Percentiles rank a stretch among this genome's conserved stretches.
These are phyloP conservation scores for Litchi chinensis DNA, from an alignment of 345 rosid species.

Conservation along the genomic window DNA sequence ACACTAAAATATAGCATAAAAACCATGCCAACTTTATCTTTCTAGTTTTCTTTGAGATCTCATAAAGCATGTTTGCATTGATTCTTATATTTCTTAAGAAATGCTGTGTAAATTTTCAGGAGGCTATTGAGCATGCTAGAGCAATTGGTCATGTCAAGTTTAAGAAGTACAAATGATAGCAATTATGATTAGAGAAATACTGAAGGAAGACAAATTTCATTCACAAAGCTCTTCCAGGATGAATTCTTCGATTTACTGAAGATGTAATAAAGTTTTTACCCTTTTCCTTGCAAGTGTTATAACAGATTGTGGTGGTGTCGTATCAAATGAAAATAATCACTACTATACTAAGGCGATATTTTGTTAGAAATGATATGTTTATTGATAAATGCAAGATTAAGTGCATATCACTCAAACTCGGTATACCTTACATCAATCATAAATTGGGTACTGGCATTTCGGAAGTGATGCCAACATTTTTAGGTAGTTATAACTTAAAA, in stretches of 20 bases:
- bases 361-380: no score
- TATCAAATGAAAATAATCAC: neutral
- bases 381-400: no score
- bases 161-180: constrained; percentile 63
- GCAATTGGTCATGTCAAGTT: constrained; percentile 95
- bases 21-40: neutral
- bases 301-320: neutral
- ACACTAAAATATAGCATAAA: neutral
- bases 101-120: constrained; percentile 41
- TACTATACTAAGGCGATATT: no score
- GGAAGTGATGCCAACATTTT: no score
- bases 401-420: no score
- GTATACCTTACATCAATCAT: no score
- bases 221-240: neutral
- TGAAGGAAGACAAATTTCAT: neutral
- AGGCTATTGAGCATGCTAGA: constrained; percentile 91
- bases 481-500: no score
- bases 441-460: no score
- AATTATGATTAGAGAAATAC: neutral
- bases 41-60: neutral
- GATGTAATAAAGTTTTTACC: constrained; percentile 1
- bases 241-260: neutral
- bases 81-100: neutral
- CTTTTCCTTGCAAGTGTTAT: neutral
- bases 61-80: no score